Conservation (phyloP, 352 stramenopile species). For the Globisporangium nunn region DNA sequence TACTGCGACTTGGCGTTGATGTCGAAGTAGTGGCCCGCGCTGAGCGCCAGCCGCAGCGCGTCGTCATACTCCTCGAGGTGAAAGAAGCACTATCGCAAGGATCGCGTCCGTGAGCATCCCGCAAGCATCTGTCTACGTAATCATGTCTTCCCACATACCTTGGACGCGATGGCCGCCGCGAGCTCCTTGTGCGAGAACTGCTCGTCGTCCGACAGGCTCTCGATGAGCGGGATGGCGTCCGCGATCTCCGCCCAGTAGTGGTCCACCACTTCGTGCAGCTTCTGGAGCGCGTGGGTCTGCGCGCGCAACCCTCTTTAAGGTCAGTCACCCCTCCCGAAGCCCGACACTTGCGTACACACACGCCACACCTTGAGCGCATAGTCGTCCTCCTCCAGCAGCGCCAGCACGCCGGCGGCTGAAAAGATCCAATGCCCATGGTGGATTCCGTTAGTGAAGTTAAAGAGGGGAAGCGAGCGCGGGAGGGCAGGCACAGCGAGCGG, state of each 20-base stretch:
- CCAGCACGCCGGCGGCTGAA: slow-evolving; percentile 81
- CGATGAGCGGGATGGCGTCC: slow-evolving; percentile 88
- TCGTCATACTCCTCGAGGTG: slow-evolving; percentile 98
- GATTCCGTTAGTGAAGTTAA: background rate
- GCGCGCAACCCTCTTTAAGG: slow-evolving; percentile 7
- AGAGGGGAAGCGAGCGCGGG: background rate
- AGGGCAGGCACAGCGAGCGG: background rate
- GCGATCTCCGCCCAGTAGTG: slow-evolving; percentile 93
- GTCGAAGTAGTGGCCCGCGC: slow-evolving; percentile 94
- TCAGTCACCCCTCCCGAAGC: background rate
- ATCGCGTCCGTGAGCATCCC: background rate
- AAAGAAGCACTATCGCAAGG: slow-evolving; percentile 90
- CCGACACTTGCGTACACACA: background rate
- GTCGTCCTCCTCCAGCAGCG: slow-evolving; percentile 90
- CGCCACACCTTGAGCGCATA: slow-evolving; percentile 71
- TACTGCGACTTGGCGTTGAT: slow-evolving; percentile 92
- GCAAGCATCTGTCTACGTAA: no score
- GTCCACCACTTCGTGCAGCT: slow-evolving; percentile 91
- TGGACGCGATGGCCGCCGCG: slow-evolving; percentile 89
- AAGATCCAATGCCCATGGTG: slow-evolving; percentile 4
- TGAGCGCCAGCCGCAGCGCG: slow-evolving; percentile 91
- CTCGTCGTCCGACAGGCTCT: slow-evolving; percentile 91
- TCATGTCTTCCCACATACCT: slow-evolving; percentile 20
- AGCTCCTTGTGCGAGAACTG: slow-evolving; percentile 88
- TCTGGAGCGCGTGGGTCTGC: slow-evolving; percentile 86